Evolutionary conservation across 345 rosid genomes (phyloP).

Genomic region (Eucalyptus pauciflora): DNA sequence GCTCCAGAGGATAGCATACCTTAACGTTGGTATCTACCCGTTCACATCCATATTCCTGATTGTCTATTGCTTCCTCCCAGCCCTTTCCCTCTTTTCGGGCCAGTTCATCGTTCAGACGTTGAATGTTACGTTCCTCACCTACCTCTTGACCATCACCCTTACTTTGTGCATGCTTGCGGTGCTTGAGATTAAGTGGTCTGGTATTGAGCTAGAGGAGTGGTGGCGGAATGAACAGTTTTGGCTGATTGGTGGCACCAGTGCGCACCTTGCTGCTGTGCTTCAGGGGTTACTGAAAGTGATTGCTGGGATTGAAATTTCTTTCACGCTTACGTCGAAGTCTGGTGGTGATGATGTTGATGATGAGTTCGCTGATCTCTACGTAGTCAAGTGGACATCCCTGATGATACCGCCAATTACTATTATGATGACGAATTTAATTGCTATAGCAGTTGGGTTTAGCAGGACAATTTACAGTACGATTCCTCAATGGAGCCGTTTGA

Average conservation of each 20-base stretch:
- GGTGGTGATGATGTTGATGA: constrained; percentile 87
- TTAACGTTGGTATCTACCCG: constrained; percentile 95
- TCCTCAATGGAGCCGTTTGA: constrained; percentile 78
- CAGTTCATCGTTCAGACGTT: constrained; percentile 85
- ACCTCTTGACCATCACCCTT: constrained; percentile 68
- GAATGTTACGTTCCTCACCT: constrained; percentile 74
- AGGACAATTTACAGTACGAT: constrained; percentile 76
- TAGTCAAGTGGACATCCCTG: constrained; percentile 77
- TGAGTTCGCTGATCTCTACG: constrained; percentile 84
- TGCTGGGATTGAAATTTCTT: constrained; percentile 91
- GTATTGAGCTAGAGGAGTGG: constrained; percentile 88
- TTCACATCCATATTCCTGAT: constrained; percentile 91
- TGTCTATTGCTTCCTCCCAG: constrained; percentile 96
- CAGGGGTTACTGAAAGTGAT: constrained; percentile 85
- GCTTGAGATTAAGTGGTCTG: constrained; percentile 97
- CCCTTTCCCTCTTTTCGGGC: constrained; percentile 92
- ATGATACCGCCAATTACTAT: constrained; percentile 91
- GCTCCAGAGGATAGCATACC: constrained; percentile 87
- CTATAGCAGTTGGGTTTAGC: constrained; percentile 89
- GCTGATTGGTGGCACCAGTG: constrained; percentile 96
- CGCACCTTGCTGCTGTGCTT: constrained; percentile 93
- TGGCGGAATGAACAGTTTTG: constrained; percentile 99
- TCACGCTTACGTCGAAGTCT: constrained; percentile 82
- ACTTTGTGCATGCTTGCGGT: constrained; percentile 73
- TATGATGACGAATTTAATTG: constrained; percentile 88